Percentiles rank a stretch among this genome's conserved stretches.
phyloP scores from a whole-genome alignment of 345 rosid genomes.

The Lenwebbia sp. region DNA sequence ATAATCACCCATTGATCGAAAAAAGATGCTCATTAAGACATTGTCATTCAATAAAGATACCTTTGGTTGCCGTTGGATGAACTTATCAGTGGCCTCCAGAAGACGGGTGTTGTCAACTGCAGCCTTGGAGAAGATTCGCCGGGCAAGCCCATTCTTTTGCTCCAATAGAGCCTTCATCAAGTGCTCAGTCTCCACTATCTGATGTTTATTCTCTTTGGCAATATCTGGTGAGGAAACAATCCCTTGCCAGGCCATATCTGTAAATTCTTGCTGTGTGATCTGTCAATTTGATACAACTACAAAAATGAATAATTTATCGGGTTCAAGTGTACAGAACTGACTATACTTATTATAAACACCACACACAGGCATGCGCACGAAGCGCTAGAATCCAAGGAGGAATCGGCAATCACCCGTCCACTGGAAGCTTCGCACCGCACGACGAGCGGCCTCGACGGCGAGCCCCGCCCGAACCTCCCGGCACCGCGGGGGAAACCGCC shows the following conservation, averaged over 20 bases:
- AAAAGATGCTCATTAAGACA: neutral
- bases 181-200: constrained; percentile 98
- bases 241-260: constrained; percentile 99
- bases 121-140: constrained; percentile 70
- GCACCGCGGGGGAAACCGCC: constrained; percentile 17
- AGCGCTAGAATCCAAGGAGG: neutral
- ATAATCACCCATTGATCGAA: neutral
- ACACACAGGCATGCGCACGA: neutral
- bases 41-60: constrained; percentile 14
- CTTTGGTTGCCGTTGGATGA: constrained; percentile 91
- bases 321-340: neutral
- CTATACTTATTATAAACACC: neutral
- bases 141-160: constrained; percentile 99
- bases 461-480: constrained; percentile 9
- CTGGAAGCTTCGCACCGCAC: constrained; percentile 59
- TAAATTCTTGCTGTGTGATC: constrained; percentile 93
- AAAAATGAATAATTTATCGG: neutral
- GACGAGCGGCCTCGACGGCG: constrained; percentile 13
- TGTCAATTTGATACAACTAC: constrained; percentile 15
- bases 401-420: constrained; percentile 28
- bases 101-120: constrained; percentile 89
- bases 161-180: constrained; percentile 87
- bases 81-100: constrained; percentile 84
- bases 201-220: constrained; percentile 93
- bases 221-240: constrained; percentile 91